Evolutionary conservation across 495 filamentous ascomycete genomes (phyloP).

Genomic region (Daldinia caldariorum): DNA sequence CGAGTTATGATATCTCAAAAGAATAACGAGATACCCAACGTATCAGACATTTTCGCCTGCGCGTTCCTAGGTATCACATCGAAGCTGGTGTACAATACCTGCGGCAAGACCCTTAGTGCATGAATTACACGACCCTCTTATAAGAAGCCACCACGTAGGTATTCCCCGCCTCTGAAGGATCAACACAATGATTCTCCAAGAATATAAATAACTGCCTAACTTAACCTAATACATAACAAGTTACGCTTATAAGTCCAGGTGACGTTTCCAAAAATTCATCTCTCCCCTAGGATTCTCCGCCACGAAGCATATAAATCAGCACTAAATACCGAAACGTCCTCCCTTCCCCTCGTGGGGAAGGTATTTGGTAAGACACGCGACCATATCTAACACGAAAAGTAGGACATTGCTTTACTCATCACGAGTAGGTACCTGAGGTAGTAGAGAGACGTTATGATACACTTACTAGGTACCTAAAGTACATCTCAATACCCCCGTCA

Average conservation of each 20-base stretch:
- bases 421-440: too few relatives aligned
- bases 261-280: not conserved
- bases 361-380: not conserved
- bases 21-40: not conserved
- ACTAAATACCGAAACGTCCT: not conserved
- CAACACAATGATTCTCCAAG: not conserved
- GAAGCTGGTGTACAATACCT: not conserved
- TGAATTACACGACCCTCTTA: not conserved
- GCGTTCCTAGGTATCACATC: not conserved
- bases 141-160: not conserved
- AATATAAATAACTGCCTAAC: too few relatives aligned
- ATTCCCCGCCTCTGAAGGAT: not conserved
- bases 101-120: conserved; percentile 5
- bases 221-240: too few relatives aligned
- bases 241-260: not conserved
- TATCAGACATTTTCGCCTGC: not conserved
- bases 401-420: not conserved
- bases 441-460: too few relatives aligned
- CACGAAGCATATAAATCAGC: not conserved
- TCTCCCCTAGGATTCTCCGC: not conserved
- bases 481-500: too few relatives aligned
- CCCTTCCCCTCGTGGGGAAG: conserved; percentile 2
- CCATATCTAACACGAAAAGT: not conserved
- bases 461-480: too few relatives aligned
- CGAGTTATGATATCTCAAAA: not conserved